Evolutionary conservation across 2,329 filamentous ascomycete genomes (phyloP).

Genomic region (Alternaria rosae): DNA sequence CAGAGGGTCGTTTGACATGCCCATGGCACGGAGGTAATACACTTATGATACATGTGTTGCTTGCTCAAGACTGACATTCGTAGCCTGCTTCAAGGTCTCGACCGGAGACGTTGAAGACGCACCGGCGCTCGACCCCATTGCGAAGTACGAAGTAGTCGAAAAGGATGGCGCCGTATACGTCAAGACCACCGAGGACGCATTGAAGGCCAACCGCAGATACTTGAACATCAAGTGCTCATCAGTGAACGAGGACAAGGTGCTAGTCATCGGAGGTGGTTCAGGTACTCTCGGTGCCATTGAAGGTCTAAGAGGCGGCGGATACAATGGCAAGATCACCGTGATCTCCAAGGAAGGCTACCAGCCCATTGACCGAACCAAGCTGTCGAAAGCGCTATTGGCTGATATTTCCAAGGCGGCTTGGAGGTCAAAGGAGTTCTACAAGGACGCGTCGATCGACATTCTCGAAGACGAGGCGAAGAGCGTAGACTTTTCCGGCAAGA

Average conservation of each 20-base stretch:
- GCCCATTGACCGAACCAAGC: conserved; percentile 91
- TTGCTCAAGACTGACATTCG: conserved; percentile 10
- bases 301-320: conserved; percentile 82
- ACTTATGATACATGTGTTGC: no score
- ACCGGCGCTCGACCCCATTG: conserved; percentile 85
- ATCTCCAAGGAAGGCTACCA: conserved; percentile 84
- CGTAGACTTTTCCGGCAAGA: conserved; percentile 78
- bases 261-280: conserved; percentile 81
- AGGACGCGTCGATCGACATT: conserved; percentile 64
- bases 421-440: conserved; percentile 81
- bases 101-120: conserved; percentile 96
- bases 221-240: conserved; percentile 76
- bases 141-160: conserved; percentile 80
- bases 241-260: conserved; percentile 67
- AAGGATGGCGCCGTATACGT: conserved; percentile 86
- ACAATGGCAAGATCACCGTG: conserved; percentile 79
- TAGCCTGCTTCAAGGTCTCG: conserved; percentile 89
- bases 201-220: conserved; percentile 78
- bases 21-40: conserved; percentile 89
- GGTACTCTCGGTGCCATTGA: conserved; percentile 84
- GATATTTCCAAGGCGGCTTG: conserved; percentile 80
- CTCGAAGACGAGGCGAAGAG: conserved; percentile 69
- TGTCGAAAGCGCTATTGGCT: conserved; percentile 90
- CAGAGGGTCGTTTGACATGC: conserved; percentile 84
- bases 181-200: conserved; percentile 76